These are phyloP conservation scores for Biscogniauxia sp. DNA, from an alignment of 2,329 filamentous ascomycete species.

Conservation along the genomic window DNA sequence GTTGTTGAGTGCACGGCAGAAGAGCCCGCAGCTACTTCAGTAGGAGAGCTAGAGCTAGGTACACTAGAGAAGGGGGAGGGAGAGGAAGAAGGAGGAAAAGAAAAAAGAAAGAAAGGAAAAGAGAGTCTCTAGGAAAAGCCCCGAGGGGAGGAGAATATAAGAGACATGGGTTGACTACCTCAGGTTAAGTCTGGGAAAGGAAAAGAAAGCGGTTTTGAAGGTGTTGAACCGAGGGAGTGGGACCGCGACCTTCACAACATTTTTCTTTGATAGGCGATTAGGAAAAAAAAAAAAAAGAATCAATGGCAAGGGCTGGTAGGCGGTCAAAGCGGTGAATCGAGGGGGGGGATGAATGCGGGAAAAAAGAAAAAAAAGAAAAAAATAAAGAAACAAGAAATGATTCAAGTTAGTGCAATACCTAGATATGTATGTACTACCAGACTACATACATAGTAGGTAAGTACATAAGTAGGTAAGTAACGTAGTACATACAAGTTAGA, in stretches of 20 bases:
- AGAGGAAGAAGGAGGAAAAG: too few species aligned
- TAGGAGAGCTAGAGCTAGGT: background rate
- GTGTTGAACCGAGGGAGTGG: constrained; percentile 21
- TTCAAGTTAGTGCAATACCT: too few species aligned
- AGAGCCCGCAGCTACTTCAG: background rate
- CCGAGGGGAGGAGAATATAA: constrained; percentile 7
- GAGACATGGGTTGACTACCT: constrained; percentile 14
- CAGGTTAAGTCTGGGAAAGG: constrained; percentile 2
- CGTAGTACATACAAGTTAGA: too few species aligned
- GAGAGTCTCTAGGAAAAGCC: constrained; percentile 17
- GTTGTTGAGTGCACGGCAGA: background rate
- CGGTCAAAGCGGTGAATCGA: constrained; percentile 21
- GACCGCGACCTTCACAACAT: constrained; percentile 8
- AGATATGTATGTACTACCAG: too few species aligned
- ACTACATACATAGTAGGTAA: too few species aligned
- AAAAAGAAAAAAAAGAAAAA: background rate
- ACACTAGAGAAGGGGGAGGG: too few species aligned
- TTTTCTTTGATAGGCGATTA: constrained; percentile 16
- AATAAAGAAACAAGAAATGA: constrained; percentile 10
- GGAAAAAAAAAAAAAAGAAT: background rate
- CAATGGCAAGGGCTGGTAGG: constrained; percentile 13
- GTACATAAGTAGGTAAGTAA: too few species aligned
- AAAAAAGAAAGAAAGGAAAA: constrained; percentile 5
- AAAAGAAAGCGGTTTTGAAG: constrained; percentile 17
- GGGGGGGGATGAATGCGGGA: background rate